Conservation (phyloP, 306 rosid genomes). For the Gastrolobium bilobum region DNA sequence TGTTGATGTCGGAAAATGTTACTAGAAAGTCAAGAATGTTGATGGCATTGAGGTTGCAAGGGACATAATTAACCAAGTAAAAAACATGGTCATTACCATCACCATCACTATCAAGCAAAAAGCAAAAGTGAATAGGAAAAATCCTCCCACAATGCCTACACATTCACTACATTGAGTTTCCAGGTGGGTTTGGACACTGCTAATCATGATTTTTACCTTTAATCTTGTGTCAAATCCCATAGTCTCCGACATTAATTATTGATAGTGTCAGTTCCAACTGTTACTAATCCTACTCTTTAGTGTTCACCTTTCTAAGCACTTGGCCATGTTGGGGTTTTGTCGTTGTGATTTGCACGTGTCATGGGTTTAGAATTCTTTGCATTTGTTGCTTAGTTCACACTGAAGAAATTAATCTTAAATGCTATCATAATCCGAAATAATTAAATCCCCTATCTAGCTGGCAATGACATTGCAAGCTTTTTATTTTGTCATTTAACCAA, state of each 20-base stretch:
- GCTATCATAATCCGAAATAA: slow-evolving; percentile 2
- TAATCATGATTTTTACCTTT: slow-evolving; percentile 49
- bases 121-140: slow-evolving; percentile 47
- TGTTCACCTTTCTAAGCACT: slow-evolving; percentile 38
- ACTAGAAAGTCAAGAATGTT: slow-evolving; percentile 47
- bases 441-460: background rate
- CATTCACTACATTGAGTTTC: slow-evolving; percentile 38
- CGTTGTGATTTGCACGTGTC: slow-evolving; percentile 45
- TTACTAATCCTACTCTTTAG: slow-evolving; percentile 23
- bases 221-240: slow-evolving; percentile 41
- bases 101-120: slow-evolving; percentile 5
- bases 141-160: slow-evolving; percentile 56
- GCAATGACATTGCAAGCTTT: background rate
- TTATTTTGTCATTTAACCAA: background rate
- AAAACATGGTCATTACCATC: slow-evolving; percentile 41
- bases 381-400: slow-evolving; percentile 47
- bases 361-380: slow-evolving; percentile 21
- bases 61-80: slow-evolving; percentile 37
- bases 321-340: slow-evolving; percentile 42
- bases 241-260: slow-evolving; percentile 43
- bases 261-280: slow-evolving; percentile 45
- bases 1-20: slow-evolving; percentile 51
- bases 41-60: slow-evolving; percentile 46
- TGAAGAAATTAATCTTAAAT: slow-evolving; percentile 35
- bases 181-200: slow-evolving; percentile 37